Percentiles rank a stretch among this genome's conserved stretches.
phyloP scores from a whole-genome alignment of 2,329 filamentous ascomycete genomes.

The Aureobasidium sp. region DNA sequence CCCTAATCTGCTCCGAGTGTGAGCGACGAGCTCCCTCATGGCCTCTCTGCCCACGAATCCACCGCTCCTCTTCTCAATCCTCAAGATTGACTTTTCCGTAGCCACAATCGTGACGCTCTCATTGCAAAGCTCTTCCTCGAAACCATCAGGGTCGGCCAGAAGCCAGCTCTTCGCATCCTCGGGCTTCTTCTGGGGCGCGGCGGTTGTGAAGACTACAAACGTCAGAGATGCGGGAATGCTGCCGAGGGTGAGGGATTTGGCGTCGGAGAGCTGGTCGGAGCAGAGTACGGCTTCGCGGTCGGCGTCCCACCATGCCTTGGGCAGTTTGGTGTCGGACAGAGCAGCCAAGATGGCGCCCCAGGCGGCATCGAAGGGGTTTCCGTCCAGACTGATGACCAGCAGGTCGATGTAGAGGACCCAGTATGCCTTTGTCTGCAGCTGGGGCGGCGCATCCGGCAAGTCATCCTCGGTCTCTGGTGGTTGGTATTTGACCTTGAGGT shows the following conservation, averaged over 20 bases:
- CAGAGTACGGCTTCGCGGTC: constrained; percentile 76
- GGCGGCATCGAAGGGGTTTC: constrained; percentile 82
- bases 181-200: constrained; percentile 37
- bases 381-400: constrained; percentile 88
- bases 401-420: constrained; percentile 94
- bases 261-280: constrained; percentile 48
- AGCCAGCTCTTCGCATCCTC: constrained; percentile 50
- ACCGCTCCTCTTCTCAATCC: constrained; percentile 78
- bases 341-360: constrained; percentile 81
- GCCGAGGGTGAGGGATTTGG: constrained; percentile 49
- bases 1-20: constrained; percentile 55
- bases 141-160: constrained; percentile 76
- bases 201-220: constrained; percentile 66
- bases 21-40: constrained; percentile 49
- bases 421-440: constrained; percentile 63
- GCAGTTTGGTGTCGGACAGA: constrained; percentile 66
- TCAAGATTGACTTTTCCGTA: constrained; percentile 51
- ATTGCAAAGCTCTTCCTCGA: constrained; percentile 77
- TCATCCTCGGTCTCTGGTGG: constrained; percentile 38
- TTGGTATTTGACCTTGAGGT: constrained; percentile 58
- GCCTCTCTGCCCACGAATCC: constrained; percentile 55
- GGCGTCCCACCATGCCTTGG: constrained; percentile 71
- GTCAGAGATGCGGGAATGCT: constrained; percentile 68
- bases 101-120: constrained; percentile 79
- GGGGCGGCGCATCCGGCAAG: constrained; percentile 29